These are phyloP conservation scores for Phytophthora sansomeana DNA, from an alignment of 352 stramenopile genomes.

Conservation along the genomic window DNA sequence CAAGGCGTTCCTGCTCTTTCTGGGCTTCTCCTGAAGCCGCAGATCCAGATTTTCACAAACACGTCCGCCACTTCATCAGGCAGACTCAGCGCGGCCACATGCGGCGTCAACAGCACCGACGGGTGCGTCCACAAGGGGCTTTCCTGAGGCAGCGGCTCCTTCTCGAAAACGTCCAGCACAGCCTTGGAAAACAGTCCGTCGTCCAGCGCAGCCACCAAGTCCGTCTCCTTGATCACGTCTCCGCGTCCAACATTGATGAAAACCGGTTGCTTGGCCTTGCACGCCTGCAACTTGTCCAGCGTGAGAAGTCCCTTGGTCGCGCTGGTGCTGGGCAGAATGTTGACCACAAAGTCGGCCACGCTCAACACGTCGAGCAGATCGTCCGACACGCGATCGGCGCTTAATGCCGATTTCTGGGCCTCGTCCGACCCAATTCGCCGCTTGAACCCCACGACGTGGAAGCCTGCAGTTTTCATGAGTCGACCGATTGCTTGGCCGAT, in stretches of 20 bases:
- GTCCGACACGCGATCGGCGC: conserved; percentile 53
- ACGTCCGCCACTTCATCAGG: conserved; percentile 79
- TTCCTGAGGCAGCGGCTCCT: conserved; percentile 50
- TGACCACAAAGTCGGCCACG: conserved; percentile 82
- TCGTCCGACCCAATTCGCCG: conserved; percentile 35
- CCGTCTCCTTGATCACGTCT: conserved; percentile 79
- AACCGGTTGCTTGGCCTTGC: conserved; percentile 63
- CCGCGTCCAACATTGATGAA: conserved; percentile 92
- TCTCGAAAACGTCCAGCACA: conserved; percentile 72
- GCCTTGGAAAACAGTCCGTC: conserved; percentile 61
- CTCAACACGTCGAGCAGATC: conserved; percentile 58
- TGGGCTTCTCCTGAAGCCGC: no score
- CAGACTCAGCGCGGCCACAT: conserved; percentile 84
- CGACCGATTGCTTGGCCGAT: conserved; percentile 55
- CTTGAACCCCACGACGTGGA: conserved; percentile 75
- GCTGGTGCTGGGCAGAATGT: conserved; percentile 84
- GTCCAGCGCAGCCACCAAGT: conserved; percentile 78
- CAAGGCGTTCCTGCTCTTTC: no score
- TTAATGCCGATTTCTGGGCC: conserved; percentile 1
- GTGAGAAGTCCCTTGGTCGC: conserved; percentile 76
- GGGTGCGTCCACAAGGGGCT: conserved; percentile 78
- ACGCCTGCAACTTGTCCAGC: conserved; percentile 50
- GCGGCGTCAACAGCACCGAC: conserved; percentile 82
- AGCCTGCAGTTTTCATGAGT: conserved; percentile 57
- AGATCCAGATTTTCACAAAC: conserved; percentile 72